Evolutionary conservation across 306 rosid genomes (phyloP).

Genomic region (Ochetophila trinervis): DNA sequence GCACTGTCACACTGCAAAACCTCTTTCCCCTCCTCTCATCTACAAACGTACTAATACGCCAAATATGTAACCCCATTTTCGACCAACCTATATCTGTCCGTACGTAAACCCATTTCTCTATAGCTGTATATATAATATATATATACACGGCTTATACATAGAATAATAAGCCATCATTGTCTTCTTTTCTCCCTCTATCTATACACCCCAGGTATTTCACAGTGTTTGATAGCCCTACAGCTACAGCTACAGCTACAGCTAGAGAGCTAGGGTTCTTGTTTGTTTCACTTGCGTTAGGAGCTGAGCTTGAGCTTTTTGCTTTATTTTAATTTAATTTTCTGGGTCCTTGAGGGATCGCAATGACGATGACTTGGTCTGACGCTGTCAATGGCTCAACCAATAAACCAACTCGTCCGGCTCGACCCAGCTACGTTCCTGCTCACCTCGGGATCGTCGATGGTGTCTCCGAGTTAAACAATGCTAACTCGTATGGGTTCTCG

Average conservation of each 20-base stretch:
- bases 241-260: background rate
- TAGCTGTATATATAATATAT: background rate
- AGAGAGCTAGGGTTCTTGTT: too few relatives aligned
- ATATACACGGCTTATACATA: too few relatives aligned
- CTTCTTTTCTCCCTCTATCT: background rate
- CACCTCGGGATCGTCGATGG: conserved; percentile 16
- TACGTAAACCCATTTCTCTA: background rate
- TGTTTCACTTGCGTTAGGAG: too few relatives aligned
- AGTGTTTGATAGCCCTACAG: background rate
- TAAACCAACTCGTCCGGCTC: conserved; percentile 25
- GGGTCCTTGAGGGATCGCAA: background rate
- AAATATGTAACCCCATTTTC: background rate
- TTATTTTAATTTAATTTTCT: too few relatives aligned
- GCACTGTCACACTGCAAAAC: background rate
- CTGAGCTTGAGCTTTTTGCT: background rate
- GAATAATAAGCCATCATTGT: too few relatives aligned
- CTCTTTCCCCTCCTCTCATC: background rate
- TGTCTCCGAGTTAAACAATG: background rate
- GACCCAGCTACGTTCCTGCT: conserved; percentile 36
- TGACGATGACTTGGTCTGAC: conserved; percentile 44
- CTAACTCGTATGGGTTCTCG: background rate
- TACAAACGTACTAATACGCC: too few relatives aligned
- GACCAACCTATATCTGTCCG: background rate
- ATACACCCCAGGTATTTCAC: too few relatives aligned
- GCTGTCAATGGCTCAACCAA: conserved; percentile 22